Conservation (phyloP, 177 flowering plant species). For the Vitis hybrid region DNA sequence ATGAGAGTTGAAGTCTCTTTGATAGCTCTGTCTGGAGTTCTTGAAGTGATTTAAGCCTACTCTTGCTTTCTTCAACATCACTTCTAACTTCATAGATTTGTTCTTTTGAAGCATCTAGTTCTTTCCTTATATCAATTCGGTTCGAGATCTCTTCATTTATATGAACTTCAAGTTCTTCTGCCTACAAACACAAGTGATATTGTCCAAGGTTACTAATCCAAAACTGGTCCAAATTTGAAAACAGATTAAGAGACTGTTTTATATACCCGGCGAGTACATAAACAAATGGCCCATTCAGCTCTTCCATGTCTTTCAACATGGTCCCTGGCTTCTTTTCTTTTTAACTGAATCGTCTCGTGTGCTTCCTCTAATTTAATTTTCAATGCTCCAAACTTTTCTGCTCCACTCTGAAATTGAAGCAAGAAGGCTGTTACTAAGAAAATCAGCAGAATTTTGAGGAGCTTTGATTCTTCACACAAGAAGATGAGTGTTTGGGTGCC, state of each 20-base stretch:
- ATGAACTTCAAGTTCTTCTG: constrained; percentile 39
- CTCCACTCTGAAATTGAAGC: constrained; percentile 28
- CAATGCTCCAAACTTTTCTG: constrained; percentile 35
- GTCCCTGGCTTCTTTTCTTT: constrained; percentile 33
- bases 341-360: constrained; percentile 24
- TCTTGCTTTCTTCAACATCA: constrained; percentile 46
- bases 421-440: neutral
- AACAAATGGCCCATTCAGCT: constrained; percentile 55
- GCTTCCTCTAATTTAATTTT: constrained; percentile 40
- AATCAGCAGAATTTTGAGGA: neutral
- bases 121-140: constrained; percentile 31
- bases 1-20: constrained; percentile 37
- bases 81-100: constrained; percentile 26
- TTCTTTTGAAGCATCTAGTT: constrained; percentile 35
- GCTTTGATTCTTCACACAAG: neutral
- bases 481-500: constrained; percentile 1
- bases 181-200: constrained; percentile 19
- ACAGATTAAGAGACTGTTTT: neutral
- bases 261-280: constrained; percentile 58
- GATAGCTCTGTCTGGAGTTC: constrained; percentile 55
- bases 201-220: neutral
- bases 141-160: constrained; percentile 33
- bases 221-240: neutral
- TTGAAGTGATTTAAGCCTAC: constrained; percentile 35
- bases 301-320: constrained; percentile 34